Base-by-base conservation (phyloP, 2,329 filamentous ascomycete genomes). In the Cladophialophora carrionii region DNA sequence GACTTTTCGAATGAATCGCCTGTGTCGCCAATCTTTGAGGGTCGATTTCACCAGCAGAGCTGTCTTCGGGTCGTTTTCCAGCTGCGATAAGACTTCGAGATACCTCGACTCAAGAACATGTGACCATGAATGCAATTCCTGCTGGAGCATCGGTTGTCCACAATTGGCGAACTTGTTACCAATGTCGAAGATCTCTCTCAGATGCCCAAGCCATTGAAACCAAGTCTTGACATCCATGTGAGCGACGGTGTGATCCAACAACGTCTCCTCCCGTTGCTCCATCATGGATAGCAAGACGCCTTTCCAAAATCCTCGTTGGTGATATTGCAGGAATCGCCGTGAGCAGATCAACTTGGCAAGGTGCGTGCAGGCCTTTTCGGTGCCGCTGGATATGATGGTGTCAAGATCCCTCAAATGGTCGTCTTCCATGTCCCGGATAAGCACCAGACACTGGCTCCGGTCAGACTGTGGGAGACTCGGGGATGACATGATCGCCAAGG, bases 331-430 rank as follows among this genome's bases (percentile, higher is more conserved):
- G 24, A 51, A 51, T 17, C 2, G 48, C 6, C 20, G 48, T 24
- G 48, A 51, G 20, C 20, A 26, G 20, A 51, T 24, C 48, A 51
- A 24, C 48, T 51, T 51, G 48, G 48, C 48, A 10, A 51, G 48
- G 48, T 26, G 48, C 6, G 24, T 26, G 24, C 20, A 51, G 3
- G 48, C 48, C 48, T 20, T 51, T n/a, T 51, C 48, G 20, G 48
- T 22, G 48, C 24, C 24, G 20, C 48, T 51, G 48, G 20, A 51
- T 4, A 51, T 4, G 3, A 51, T 51, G 20, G 9, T 26, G 7
- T 26, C 24, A 1, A 51, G 48, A 2, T 26, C 12, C 20, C 24
- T 51, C 24, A 51, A 26, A 20, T 51, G 48, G 14, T 51, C 48
- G 48, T 51, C 48, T 12, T 26, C 24, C 48, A 51, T 51, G 24